Conservation (phyloP, 345 rosid genomes). For the Euphorbia lathyris region DNA sequence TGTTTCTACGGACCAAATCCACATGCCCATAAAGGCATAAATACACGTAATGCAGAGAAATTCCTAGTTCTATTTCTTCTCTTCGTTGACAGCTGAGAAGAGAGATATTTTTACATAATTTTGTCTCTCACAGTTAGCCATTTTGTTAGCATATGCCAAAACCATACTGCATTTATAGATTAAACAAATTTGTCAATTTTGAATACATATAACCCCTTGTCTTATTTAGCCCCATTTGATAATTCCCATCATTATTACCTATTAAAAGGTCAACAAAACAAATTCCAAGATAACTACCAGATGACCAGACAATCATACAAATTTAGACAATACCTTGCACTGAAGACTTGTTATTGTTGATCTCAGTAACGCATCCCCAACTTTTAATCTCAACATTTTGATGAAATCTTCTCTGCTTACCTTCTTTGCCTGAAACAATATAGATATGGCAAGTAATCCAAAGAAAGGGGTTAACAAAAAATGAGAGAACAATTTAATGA, state of each 20-base stretch:
- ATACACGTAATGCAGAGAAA: not conserved
- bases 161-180: not conserved
- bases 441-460: not conserved
- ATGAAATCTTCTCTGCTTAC: slow-evolving; percentile 68
- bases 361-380: slow-evolving; percentile 71
- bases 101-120: not conserved
- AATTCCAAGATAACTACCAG: not conserved
- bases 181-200: not conserved
- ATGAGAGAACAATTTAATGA: not conserved
- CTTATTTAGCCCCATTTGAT: not conserved
- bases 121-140: not conserved
- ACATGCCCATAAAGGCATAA: not conserved
- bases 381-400: slow-evolving; percentile 54
- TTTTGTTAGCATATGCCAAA: not conserved
- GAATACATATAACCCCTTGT: not conserved
- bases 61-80: not conserved
- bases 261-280: not conserved
- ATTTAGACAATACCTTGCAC: slow-evolving; percentile 42
- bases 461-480: not conserved
- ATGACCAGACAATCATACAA: not conserved
- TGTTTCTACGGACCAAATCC: not conserved
- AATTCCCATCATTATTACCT: not conserved
- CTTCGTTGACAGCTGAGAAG: not conserved
- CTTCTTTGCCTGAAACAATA: slow-evolving; percentile 50
- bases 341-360: slow-evolving; percentile 72